Conservation (phyloP, 805 yeast species). For the Zygotorulaspora danielsina region DNA sequence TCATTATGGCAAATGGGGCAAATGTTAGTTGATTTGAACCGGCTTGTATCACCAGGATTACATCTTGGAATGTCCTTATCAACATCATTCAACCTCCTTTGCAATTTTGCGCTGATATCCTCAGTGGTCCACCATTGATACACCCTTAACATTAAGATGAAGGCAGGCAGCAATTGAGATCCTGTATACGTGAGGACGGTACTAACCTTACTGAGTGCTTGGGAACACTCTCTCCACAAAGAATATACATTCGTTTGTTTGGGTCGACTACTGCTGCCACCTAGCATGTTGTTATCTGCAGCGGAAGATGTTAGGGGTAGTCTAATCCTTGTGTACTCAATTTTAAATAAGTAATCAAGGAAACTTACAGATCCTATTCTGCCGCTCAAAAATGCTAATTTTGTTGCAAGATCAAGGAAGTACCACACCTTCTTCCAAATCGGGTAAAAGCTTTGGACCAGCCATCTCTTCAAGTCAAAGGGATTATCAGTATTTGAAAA, state of each 20-base stretch:
- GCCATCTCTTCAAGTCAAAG: constrained; percentile 27
- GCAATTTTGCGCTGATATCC: constrained; percentile 58
- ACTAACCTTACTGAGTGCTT: constrained; percentile 16
- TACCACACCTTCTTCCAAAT: constrained; percentile 44
- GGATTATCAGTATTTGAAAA: constrained; percentile 39
- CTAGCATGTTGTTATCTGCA: constrained; percentile 9
- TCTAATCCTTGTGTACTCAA: constrained; percentile 50
- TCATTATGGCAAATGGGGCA: constrained; percentile 70
- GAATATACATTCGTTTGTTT: constrained; percentile 34
- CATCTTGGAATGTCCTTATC: constrained; percentile 41
- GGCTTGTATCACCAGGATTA: constrained; percentile 5
- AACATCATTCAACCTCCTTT: constrained; percentile 44
- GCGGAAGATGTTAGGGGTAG: constrained; percentile 17
- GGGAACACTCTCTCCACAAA: constrained; percentile 17
- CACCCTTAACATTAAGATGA: constrained; percentile 76
- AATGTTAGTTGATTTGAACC: constrained; percentile 3
- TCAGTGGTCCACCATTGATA: constrained; percentile 91
- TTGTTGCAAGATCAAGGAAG: constrained; percentile 50
- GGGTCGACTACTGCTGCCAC: constrained; percentile 22
- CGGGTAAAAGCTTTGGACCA: constrained; percentile 52
- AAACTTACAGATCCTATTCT: constrained; percentile 58
- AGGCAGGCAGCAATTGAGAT: constrained; percentile 63
- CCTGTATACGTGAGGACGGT: constrained; percentile 31
- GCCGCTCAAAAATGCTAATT: constrained; percentile 65
- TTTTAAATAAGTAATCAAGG: constrained; percentile 54